Evolutionary conservation across 371 early-diverging fungal species (phyloP).

Genomic region (Choanephora cucurbitarum): DNA sequence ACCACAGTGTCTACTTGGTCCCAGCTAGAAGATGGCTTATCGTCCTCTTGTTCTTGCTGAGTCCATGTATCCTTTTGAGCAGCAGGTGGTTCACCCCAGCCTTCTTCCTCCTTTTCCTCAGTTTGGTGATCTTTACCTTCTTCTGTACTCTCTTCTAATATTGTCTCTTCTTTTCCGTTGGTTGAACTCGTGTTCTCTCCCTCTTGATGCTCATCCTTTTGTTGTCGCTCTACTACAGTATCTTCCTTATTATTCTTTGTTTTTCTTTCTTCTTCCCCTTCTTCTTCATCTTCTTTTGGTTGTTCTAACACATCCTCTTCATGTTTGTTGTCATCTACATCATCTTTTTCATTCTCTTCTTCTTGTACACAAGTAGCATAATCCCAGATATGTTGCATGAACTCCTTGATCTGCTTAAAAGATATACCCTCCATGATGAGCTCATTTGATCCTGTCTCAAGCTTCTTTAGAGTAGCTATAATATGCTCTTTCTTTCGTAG

Average conservation of each 20-base stretch:
- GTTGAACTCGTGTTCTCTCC: neutral
- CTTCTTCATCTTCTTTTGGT: neutral
- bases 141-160: neutral
- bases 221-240: too few relatives aligned
- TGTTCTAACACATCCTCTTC: neutral
- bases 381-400: conserved; percentile 32
- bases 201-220: too few relatives aligned
- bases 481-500: conserved; percentile 17
- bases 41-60: neutral
- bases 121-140: neutral
- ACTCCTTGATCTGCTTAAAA: conserved; percentile 29
- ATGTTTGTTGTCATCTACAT: neutral
- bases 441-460: conserved; percentile 26
- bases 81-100: neutral
- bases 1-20: too few relatives aligned
- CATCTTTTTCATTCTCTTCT: neutral
- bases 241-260: neutral
- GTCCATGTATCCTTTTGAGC: neutral
- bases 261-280: too few relatives aligned
- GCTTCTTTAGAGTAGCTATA: conserved; percentile 25
- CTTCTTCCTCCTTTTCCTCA: neutral
- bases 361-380: conserved; percentile 13
- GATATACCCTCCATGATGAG: conserved; percentile 20
- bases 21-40: neutral
- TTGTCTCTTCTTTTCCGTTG: neutral